A percentile compares a stretch with the other conserved stretches of the same genome.
These are phyloP conservation scores for Hippophae rhamnoides DNA, from an alignment of 306 rosid species.

Conservation along the genomic window DNA sequence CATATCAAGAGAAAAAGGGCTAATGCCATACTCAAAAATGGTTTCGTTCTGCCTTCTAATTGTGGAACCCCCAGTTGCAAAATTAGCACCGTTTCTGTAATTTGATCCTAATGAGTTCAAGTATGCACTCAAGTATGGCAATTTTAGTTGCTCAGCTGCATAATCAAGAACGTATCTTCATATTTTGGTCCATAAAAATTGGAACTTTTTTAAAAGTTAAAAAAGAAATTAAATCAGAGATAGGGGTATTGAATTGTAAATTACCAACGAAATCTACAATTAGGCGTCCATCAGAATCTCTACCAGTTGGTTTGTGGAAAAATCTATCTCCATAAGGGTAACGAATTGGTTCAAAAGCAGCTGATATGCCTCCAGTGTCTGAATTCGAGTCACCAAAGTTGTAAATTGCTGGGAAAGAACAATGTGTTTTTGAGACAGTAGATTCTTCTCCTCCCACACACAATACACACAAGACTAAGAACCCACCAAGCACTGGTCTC, in stretches of 20 bases:
- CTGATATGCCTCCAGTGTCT: conserved; percentile 90
- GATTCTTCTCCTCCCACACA: conserved; percentile 17
- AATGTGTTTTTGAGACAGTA: conserved; percentile 25
- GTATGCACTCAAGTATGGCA: conserved; percentile 87
- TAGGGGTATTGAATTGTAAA: not conserved
- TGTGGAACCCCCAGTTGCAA: conserved; percentile 93
- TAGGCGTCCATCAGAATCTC: conserved; percentile 83
- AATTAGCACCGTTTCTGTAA: conserved; percentile 80
- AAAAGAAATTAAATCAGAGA: not conserved
- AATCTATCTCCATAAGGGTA: conserved; percentile 66
- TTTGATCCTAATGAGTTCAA: conserved; percentile 76
- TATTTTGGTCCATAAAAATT: not conserved
- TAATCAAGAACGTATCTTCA: not conserved
- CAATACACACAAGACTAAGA: conserved; percentile 23
- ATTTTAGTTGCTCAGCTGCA: conserved; percentile 59
- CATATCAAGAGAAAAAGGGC: conserved; percentile 79
- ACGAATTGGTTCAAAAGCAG: conserved; percentile 61
- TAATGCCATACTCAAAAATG: conserved; percentile 65
- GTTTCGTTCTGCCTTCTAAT: conserved; percentile 77
- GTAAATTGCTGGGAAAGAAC: conserved; percentile 75
- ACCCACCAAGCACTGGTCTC: conserved; percentile 7
- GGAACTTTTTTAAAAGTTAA: no score
- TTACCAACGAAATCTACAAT: conserved; percentile 79
- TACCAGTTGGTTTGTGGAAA: conserved; percentile 58
- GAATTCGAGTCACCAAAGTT: conserved; percentile 96